These are phyloP conservation scores for Chloropicon primus DNA, from an alignment of 139 green algal genomes.

Conservation along the genomic window DNA sequence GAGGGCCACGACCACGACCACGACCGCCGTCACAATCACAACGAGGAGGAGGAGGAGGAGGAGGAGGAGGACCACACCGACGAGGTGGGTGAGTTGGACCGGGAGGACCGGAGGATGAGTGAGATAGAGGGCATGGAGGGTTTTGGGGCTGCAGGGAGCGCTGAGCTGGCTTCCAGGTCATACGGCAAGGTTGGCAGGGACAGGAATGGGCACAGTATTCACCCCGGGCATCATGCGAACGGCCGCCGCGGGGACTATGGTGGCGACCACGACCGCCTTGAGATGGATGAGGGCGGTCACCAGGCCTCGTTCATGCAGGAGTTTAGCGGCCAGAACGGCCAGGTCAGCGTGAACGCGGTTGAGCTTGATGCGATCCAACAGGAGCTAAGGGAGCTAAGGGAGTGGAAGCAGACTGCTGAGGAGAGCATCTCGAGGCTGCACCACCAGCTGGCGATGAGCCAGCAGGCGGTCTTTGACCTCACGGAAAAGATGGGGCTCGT, in stretches of 20 bases:
- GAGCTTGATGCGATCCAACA: background rate
- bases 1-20: too few relatives aligned
- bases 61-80: background rate
- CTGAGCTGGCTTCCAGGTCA: background rate
- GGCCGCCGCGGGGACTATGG: background rate
- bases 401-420: background rate
- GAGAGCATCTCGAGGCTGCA: background rate
- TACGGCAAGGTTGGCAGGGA: background rate
- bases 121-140: background rate
- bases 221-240: background rate
- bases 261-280: background rate
- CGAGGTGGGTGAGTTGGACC: background rate
- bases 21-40: too few relatives aligned
- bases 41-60: too few relatives aligned
- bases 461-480: background rate
- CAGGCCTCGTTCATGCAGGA: background rate
- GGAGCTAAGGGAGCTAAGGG: background rate
- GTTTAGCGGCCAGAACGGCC: too few relatives aligned
- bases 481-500: background rate
- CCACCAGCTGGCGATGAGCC: background rate
- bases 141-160: background rate
- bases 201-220: background rate
- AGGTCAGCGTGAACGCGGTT: background rate
- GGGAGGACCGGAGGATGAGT: background rate
- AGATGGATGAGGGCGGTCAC: background rate